Percentiles rank a stretch among this genome's conserved stretches.
Evolutionary conservation across 106 monocot species (phyloP).

Genomic region (Hemerocallis citrina): DNA sequence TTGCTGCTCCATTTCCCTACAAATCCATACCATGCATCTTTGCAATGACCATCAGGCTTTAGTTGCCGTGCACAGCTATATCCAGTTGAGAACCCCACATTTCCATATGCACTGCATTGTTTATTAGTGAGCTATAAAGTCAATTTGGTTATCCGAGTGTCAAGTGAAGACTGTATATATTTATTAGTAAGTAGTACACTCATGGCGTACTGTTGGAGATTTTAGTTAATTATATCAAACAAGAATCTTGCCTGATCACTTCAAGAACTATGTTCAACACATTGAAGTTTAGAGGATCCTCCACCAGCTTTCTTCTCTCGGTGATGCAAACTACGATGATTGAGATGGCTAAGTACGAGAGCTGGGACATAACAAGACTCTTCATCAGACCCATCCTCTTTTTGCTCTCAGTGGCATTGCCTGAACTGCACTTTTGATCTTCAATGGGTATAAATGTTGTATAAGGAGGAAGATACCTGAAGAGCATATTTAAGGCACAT

Average conservation of each 20-base stretch:
- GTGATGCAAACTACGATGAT: slow-evolving; percentile 35
- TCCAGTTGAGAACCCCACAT: slow-evolving; percentile 38
- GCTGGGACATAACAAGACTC: slow-evolving; percentile 17
- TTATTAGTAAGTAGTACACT: no score
- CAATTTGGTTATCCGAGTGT: no score
- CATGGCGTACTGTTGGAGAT: no score
- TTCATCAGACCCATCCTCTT: background rate
- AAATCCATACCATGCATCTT: slow-evolving; percentile 33
- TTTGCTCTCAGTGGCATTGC: background rate
- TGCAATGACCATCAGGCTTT: slow-evolving; percentile 11
- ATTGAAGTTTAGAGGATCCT: slow-evolving; percentile 47
- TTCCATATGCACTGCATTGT: slow-evolving; percentile 41
- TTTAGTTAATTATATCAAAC: no score
- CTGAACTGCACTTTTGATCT: background rate
- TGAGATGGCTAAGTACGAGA: slow-evolving; percentile 21
- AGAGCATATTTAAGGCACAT: background rate
- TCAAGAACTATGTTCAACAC: slow-evolving; percentile 39
- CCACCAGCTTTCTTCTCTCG: slow-evolving; percentile 21
- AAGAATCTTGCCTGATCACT: slow-evolving; percentile 25
- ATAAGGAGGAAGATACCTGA: slow-evolving; percentile 36
- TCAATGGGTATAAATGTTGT: slow-evolving; percentile 14
- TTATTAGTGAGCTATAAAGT: no score
- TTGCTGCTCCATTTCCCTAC: slow-evolving; percentile 33
- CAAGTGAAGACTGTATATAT: no score
- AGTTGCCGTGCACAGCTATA: slow-evolving; percentile 29